A percentile compares a stretch with the other conserved stretches of the same genome.
phyloP scores from a whole-genome alignment of 2,329 filamentous ascomycete species.

The Trichophyton mentagrophytes region DNA sequence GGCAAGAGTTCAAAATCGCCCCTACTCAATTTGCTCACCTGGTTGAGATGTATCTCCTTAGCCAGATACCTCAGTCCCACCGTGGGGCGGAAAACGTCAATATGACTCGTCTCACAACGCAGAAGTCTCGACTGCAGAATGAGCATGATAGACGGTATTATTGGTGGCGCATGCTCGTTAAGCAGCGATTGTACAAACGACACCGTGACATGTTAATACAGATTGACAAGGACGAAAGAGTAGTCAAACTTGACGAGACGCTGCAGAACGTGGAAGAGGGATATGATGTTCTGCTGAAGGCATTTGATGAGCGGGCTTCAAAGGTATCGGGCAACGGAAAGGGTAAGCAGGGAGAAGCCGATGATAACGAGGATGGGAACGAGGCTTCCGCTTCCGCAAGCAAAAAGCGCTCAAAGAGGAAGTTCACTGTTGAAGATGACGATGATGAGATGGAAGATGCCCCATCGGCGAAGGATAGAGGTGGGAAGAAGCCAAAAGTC shows the following conservation, averaged over 20 bases:
- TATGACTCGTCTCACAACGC: slow-evolving; percentile 39
- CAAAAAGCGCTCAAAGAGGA: neutral
- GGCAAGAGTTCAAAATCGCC: slow-evolving; percentile 44
- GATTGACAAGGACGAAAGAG: slow-evolving; percentile 43
- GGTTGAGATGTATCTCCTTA: slow-evolving; percentile 50
- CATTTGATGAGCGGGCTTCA: slow-evolving; percentile 23
- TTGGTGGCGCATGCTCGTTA: slow-evolving; percentile 52
- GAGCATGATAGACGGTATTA: slow-evolving; percentile 48
- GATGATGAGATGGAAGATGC: slow-evolving; percentile 8
- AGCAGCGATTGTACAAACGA: slow-evolving; percentile 49
- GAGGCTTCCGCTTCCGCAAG: neutral
- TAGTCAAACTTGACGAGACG: slow-evolving; percentile 48
- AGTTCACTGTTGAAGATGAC: slow-evolving; percentile 8
- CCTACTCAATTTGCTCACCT: slow-evolving; percentile 50
- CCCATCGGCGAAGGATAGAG: neutral
- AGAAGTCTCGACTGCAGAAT: slow-evolving; percentile 36
- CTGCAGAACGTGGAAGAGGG: slow-evolving; percentile 46
- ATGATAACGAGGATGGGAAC: neutral
- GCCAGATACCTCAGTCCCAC: slow-evolving; percentile 39
- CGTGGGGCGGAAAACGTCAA: slow-evolving; percentile 38
- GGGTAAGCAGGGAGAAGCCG: neutral
- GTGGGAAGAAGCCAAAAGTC: slow-evolving; percentile 5
- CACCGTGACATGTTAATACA: slow-evolving; percentile 49
- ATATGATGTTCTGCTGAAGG: slow-evolving; percentile 43
- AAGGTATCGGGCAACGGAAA: neutral